phyloP scores from a whole-genome alignment of 495 filamentous ascomycete genomes.

The Xylaria palmicola region DNA sequence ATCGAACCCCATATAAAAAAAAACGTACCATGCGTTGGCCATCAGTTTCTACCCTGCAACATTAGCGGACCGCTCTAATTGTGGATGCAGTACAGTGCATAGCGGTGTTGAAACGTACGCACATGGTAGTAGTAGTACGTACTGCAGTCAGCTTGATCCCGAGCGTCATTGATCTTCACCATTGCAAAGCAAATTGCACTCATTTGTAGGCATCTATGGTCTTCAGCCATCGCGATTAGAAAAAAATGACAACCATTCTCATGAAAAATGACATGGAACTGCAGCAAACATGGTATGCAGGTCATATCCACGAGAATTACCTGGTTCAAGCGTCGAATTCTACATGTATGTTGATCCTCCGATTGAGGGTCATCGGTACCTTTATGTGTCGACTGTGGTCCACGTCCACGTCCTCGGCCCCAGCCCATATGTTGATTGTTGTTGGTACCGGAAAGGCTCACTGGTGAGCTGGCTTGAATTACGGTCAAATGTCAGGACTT shows the following conservation, averaged over 20 bases:
- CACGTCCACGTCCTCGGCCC: too few relatives aligned
- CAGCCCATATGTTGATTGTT: too few relatives aligned
- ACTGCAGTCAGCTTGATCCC: background rate
- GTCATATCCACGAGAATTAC: background rate
- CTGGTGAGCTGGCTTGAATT: too few relatives aligned
- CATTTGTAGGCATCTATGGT: background rate
- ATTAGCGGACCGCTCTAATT: background rate
- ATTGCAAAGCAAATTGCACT: background rate
- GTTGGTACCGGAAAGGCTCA: too few relatives aligned
- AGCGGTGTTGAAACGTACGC: background rate
- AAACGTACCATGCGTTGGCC: background rate
- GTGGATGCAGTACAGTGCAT: slow-evolving; percentile 2
- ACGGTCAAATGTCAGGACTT: too few relatives aligned
- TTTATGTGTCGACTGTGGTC: too few relatives aligned
- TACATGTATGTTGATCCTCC: too few relatives aligned
- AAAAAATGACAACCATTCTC: slow-evolving; percentile 5
- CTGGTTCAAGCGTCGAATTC: too few relatives aligned
- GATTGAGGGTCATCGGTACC: too few relatives aligned
- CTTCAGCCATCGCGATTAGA: background rate
- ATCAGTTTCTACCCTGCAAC: background rate
- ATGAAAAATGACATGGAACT: background rate
- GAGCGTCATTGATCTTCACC: background rate
- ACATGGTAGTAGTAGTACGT: too few relatives aligned
- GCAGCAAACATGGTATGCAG: slow-evolving; percentile 4
- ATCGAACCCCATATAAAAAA: background rate